These are phyloP conservation scores for Ecytonucleospora hepatopenaei DNA, from an alignment of 371 early-diverging fungal species.

Conservation along the genomic window DNA sequence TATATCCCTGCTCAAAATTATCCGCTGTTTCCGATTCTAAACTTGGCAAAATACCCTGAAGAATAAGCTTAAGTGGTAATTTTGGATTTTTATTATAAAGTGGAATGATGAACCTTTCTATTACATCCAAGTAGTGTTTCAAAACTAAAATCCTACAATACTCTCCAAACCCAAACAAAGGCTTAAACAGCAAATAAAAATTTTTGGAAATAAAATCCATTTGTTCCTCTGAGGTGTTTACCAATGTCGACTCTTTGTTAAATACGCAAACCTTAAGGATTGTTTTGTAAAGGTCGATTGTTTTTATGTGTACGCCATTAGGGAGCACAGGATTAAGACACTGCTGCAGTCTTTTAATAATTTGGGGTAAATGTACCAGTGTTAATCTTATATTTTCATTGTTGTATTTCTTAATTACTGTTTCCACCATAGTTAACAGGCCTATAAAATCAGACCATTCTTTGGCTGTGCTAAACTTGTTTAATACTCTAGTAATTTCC, in stretches of 20 bases:
- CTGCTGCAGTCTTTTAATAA: slow-evolving; percentile 85
- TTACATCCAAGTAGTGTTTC: slow-evolving; percentile 36
- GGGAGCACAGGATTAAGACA: slow-evolving; percentile 93
- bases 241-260: neutral
- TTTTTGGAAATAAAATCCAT: slow-evolving; percentile 23
- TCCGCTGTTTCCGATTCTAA: too few species aligned
- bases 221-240: neutral
- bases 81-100: slow-evolving; percentile 12
- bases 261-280: slow-evolving; percentile 57
- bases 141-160: slow-evolving; percentile 39
- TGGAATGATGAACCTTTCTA: slow-evolving; percentile 35
- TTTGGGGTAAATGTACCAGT: slow-evolving; percentile 65
- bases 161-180: slow-evolving; percentile 44
- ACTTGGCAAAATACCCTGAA: too few species aligned
- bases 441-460: slow-evolving; percentile 58
- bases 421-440: slow-evolving; percentile 41
- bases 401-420: slow-evolving; percentile 40
- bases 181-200: slow-evolving; percentile 39
- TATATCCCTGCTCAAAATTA: too few species aligned
- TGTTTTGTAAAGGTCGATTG: slow-evolving; percentile 77
- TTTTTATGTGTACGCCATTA: slow-evolving; percentile 89
- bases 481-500: slow-evolving; percentile 42
- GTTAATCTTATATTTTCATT: slow-evolving; percentile 7
- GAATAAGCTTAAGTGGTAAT: too few species aligned
- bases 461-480: too few species aligned